Evolutionary conservation across 2,329 filamentous ascomycete genomes (phyloP).

Genomic region (Colletotrichum sp.): DNA sequence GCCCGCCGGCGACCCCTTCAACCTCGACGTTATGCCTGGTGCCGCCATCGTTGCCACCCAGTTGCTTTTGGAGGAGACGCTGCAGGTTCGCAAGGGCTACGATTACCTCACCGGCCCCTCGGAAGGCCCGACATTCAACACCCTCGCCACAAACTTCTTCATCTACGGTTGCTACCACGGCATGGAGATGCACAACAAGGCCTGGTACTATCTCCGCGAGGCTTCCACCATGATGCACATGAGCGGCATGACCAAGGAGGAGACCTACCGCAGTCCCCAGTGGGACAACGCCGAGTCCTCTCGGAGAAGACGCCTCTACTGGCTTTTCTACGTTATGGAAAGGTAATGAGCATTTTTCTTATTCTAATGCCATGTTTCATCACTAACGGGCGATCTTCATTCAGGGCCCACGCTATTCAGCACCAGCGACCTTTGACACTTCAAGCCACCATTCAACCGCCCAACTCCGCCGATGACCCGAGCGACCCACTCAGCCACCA

Average conservation of each 20-base stretch:
- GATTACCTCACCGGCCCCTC: slow-evolving; percentile 58
- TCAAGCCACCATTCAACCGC: slow-evolving; percentile 71
- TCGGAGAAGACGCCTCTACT: slow-evolving; percentile 71
- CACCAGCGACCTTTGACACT: slow-evolving; percentile 73
- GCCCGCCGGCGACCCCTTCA: slow-evolving; percentile 60
- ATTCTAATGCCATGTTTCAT: background rate
- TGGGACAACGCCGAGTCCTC: slow-evolving; percentile 65
- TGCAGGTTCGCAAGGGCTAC: slow-evolving; percentile 67
- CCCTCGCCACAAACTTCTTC: slow-evolving; percentile 78
- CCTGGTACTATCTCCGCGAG: slow-evolving; percentile 82
- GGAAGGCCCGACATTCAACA: slow-evolving; percentile 48
- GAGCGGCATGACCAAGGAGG: slow-evolving; percentile 65
- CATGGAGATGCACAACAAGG: slow-evolving; percentile 75
- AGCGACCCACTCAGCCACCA: slow-evolving; percentile 59
- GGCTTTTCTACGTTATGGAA: slow-evolving; percentile 76
- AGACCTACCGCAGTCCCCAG: slow-evolving; percentile 57
- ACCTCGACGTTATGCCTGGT: slow-evolving; percentile 61
- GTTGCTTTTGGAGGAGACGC: slow-evolving; percentile 70
- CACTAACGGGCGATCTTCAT: background rate
- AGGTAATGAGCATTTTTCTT: slow-evolving; percentile 52
- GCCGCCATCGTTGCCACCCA: slow-evolving; percentile 69
- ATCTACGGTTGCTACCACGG: slow-evolving; percentile 76
- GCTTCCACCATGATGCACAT: slow-evolving; percentile 73
- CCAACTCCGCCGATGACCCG: slow-evolving; percentile 65
- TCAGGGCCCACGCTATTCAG: slow-evolving; percentile 73